phyloP scores from a whole-genome alignment of 177 flowering plant genomes.

The Vitis hybrid region DNA sequence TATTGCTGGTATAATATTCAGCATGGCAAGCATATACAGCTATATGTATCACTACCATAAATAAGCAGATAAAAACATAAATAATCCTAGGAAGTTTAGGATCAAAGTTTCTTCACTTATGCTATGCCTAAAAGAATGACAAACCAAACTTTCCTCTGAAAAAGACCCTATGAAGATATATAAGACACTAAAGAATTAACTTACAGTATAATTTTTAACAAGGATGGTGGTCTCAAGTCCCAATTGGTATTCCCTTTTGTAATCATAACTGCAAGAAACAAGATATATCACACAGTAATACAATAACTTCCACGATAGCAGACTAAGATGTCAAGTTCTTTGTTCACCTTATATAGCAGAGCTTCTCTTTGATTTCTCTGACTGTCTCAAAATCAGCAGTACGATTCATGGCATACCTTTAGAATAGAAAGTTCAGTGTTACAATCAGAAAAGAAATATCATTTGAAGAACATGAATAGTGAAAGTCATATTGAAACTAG shows the following conservation, averaged over 20 bases:
- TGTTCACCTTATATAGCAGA: slow-evolving; percentile 90
- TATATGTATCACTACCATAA: background rate
- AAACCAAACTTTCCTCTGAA: slow-evolving; percentile 2
- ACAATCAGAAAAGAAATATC: slow-evolving; percentile 8
- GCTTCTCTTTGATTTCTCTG: slow-evolving; percentile 94
- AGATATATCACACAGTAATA: background rate
- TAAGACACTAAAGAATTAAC: slow-evolving; percentile 23
- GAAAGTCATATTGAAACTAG: background rate
- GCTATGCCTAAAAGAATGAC: no score
- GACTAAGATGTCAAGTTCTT: background rate
- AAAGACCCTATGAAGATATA: background rate
- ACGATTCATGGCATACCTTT: slow-evolving; percentile 91
- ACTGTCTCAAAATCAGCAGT: slow-evolving; percentile 93
- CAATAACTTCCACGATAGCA: slow-evolving; percentile 1
- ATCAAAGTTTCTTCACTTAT: no score
- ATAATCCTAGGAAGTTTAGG: no score
- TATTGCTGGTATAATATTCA: slow-evolving; percentile 1
- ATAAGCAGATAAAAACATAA: background rate
- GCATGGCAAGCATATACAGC: background rate
- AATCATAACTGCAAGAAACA: slow-evolving; percentile 73
- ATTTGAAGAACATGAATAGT: slow-evolving; percentile 6
- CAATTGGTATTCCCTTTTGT: slow-evolving; percentile 91
- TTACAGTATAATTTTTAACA: slow-evolving; percentile 93
- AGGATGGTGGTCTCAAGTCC: slow-evolving; percentile 98
- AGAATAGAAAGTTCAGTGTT: slow-evolving; percentile 21